Percentiles rank a stretch among this genome's conserved stretches.
Conservation (phyloP, 2,329 filamentous ascomycete species). For the Colletotrichum plurivorum region DNA sequence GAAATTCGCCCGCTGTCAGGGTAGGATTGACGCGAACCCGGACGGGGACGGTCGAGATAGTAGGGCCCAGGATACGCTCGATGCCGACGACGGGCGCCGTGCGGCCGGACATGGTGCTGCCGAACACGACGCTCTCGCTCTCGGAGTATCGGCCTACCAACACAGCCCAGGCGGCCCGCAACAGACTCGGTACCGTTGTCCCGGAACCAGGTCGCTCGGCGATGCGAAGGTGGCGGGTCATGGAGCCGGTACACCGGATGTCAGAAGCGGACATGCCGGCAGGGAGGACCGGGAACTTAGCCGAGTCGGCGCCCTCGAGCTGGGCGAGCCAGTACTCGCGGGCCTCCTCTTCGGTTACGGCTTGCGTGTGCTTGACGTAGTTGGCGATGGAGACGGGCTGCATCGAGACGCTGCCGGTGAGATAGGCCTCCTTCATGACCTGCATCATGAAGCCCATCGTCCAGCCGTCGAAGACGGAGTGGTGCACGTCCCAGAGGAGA, state of each 20-base stretch:
- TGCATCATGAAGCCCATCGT: slow-evolving; percentile 43
- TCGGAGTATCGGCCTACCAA: slow-evolving; percentile 64
- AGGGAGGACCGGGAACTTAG: slow-evolving; percentile 15
- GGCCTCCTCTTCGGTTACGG: slow-evolving; percentile 1
- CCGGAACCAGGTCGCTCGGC: neutral
- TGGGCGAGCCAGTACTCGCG: slow-evolving; percentile 10
- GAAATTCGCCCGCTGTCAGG: slow-evolving; percentile 15
- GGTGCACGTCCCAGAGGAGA: slow-evolving; percentile 51
- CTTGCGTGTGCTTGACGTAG: slow-evolving; percentile 9
- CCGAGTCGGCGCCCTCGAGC: neutral
- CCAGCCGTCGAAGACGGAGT: slow-evolving; percentile 50
- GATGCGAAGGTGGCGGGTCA: neutral
- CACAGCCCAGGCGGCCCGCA: slow-evolving; percentile 62
- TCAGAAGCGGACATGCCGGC: neutral
- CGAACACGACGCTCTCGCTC: slow-evolving; percentile 46
- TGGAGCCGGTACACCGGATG: neutral
- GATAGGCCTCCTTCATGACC: slow-evolving; percentile 31
- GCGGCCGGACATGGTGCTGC: slow-evolving; percentile 59
- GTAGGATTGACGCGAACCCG: slow-evolving; percentile 52
- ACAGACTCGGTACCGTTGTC: slow-evolving; percentile 32
- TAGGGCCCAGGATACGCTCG: slow-evolving; percentile 45
- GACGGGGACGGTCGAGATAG: slow-evolving; percentile 60
- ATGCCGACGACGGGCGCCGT: slow-evolving; percentile 42
- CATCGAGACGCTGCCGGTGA: neutral
- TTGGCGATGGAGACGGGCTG: slow-evolving; percentile 11